Evolutionary conservation across 345 rosid species (phyloP), one percentile per base, ranked within the genome.

Genomic region (Eutrema yunnanense): DNA sequence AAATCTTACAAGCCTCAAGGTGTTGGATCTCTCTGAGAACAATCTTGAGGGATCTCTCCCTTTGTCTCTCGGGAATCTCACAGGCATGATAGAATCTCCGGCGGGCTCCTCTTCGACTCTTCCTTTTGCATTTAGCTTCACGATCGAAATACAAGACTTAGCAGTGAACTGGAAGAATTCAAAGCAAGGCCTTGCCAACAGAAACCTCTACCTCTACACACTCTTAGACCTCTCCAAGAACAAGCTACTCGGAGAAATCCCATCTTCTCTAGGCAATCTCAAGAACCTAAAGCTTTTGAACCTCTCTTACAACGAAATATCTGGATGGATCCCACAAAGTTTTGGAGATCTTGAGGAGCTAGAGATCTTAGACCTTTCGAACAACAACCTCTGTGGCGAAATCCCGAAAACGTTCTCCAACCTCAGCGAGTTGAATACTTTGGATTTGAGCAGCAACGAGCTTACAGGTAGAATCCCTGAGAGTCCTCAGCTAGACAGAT

Each of bases 151-250:
- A 58, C 48, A 40, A 2, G 57, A 63, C 11, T 74, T 82, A 32
- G 64, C 58, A 4, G 77, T 80, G 9, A 68, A 54, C 46, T 79
- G 84, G 86, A 85, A 82, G 63, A 74, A 56, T 0, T 67, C 69
- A n/a, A 79, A 71, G 49, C 80, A 22, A 74, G 79, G 54, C 11
- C 61, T 85, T 50, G 26, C 53, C 11, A 34, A 32, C 29, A 38
- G 10, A 40, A 68, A 72, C 8, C 56, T 69, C 0, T 57, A 11
- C n/a, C 33, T 71, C 9, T 84, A 78, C 56, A 70, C 83, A 0
- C 47, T 84, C 11, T 42, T 84, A 34, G 88, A 82, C 40, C 44
- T 84, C 49, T 82, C 84, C 65, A 82, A 65, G 26, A 84, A 82
- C 61, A 68, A 56, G 26, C 67, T 84, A 67, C 60, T 32, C 10